Evolutionary conservation across 2,329 filamentous ascomycete genomes (phyloP), one percentile per base, ranked within the genome.

Genomic region (Neonectria sp.): DNA sequence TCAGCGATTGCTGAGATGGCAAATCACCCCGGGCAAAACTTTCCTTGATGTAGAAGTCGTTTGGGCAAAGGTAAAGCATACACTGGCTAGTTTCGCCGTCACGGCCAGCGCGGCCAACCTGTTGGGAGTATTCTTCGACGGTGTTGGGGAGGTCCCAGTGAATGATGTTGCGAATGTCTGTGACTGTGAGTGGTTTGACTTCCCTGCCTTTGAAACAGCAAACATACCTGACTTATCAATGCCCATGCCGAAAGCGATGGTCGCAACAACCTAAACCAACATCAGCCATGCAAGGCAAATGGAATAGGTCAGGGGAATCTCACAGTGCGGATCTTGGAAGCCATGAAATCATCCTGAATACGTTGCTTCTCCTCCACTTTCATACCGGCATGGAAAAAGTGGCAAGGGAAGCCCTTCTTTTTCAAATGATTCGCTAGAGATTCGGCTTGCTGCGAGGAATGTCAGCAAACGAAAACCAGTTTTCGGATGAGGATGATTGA

Each of bases 211-310:
- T 7, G 2, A 6, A 2, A 5, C 2, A 3, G 2, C 25, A 13
- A 3, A 55, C 71, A 17, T 67, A 76, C 75, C 75, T 55, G 76
- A 67, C 67, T 89, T 89, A 73, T 89, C 87, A 21, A 89, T 88
- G 0, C 88, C 88, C 87, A 89, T 89, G 1, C 87, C 88, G 57
- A 89, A 89, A 1, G 88, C 88, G 46, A 89, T 89, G 0, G 87
- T 89, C 3, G 87, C 86, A 21, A 75, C 73, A n/a, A 75, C 72
- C 72, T 74, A 3, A 1, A 3, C 2, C 0, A 15, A n/a, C 3
- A 27, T 74, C 3, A 75, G 63, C 13, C 13, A n/a, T 13, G 9
- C 3, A 1, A 2, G 2, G 17, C 6, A 2, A 51, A 9, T 4
- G 3, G 12, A 0, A 3, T 1, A 21, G 8, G 7, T 15, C 3